These are phyloP conservation scores for Hymenoscyphus fraxineus DNA, from an alignment of 2,329 filamentous ascomycete species.

Conservation along the genomic window DNA sequence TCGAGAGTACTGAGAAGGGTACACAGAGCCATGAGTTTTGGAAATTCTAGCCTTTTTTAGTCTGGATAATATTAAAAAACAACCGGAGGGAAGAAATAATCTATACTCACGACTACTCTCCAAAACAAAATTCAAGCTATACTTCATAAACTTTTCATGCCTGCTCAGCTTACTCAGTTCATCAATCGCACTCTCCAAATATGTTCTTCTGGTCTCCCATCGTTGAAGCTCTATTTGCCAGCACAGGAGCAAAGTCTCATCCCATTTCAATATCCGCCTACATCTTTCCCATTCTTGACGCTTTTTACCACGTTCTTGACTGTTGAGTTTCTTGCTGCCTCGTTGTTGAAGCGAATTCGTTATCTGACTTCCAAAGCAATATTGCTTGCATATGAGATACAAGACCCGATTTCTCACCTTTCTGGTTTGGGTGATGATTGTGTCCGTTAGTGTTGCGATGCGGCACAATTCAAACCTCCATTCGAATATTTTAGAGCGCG, in stretches of 20 bases:
- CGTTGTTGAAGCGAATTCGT: neutral
- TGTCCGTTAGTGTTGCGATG: neutral
- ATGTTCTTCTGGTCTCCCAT: neutral
- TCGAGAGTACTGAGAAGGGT: neutral
- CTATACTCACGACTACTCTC: neutral
- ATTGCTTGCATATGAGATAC: neutral
- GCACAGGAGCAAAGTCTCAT: neutral
- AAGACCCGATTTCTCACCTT: neutral
- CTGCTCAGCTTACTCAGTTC: neutral
- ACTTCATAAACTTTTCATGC: neutral
- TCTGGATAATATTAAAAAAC: neutral
- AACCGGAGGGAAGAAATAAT: neutral
- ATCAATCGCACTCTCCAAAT: neutral
- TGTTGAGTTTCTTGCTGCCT: neutral
- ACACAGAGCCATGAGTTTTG: neutral
- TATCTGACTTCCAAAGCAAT: neutral
- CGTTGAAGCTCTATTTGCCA: neutral
- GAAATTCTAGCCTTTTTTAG: neutral
- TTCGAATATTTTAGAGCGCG: neutral
- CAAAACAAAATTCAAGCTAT: neutral
- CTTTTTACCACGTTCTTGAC: neutral
- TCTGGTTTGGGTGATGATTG: neutral
- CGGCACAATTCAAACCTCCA: neutral
- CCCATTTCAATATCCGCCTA: neutral
- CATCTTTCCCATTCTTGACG: neutral